phyloP scores from a whole-genome alignment of 768 basidiomycete genomes.

The Boletales sp. region DNA sequence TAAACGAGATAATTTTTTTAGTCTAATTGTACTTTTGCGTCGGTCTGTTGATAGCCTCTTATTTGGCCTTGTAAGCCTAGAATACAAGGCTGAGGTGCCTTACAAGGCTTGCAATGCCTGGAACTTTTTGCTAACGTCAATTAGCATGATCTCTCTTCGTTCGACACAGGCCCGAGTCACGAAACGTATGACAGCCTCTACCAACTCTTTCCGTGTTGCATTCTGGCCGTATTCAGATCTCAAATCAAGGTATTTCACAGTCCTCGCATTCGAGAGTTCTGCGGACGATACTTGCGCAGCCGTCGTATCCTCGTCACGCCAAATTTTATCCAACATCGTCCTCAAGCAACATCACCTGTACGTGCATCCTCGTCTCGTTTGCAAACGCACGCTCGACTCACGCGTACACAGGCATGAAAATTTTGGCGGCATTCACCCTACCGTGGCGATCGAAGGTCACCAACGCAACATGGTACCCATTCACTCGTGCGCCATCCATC shows the following conservation, averaged over 20 bases:
- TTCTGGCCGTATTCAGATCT: background rate
- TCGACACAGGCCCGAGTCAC: too few species aligned
- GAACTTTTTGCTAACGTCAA: too few species aligned
- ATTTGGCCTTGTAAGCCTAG: too few species aligned
- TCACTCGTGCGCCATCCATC: background rate
- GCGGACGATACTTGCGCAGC: conserved; percentile 95
- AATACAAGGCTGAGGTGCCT: too few species aligned
- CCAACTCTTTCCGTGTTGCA: background rate
- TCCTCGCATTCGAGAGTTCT: conserved; percentile 79
- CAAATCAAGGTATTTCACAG: conserved; percentile 43
- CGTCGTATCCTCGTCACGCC: conserved; percentile 66
- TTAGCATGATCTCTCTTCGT: too few species aligned
- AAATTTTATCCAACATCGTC: conserved; percentile 82
- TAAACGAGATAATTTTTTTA: too few species aligned
- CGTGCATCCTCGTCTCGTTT: background rate
- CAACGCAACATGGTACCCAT: conserved; percentile 66
- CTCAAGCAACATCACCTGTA: conserved; percentile 61
- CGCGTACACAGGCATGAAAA: conserved; percentile 18
- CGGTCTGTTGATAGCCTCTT: too few species aligned
- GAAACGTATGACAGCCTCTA: background rate
- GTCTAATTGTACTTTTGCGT: too few species aligned
- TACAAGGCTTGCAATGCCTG: too few species aligned
- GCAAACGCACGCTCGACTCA: background rate
- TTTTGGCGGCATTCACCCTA: conserved; percentile 72
- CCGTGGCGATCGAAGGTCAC: conserved; percentile 74